Percentiles rank a stretch among this genome's conserved stretches.
Conservation (phyloP, 208 protist genomes). For the Acanthamoeba healyi region DNA sequence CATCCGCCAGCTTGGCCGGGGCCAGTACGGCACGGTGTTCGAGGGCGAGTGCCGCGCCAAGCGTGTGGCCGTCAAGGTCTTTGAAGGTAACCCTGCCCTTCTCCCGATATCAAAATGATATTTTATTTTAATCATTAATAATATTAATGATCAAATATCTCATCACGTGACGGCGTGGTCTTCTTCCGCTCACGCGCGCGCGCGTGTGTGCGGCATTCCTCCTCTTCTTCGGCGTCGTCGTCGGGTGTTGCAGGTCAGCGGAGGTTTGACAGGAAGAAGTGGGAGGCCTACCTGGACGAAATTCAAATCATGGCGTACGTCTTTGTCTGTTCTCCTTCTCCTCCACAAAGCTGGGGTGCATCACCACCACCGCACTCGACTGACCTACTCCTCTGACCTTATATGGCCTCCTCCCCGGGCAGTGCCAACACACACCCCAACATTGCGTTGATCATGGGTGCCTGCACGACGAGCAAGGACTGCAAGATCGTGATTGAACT, state of each 20-base stretch:
- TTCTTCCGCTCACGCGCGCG: no score
- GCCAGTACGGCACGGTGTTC: not conserved
- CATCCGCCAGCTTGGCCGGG: slow-evolving; percentile 13
- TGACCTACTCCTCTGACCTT: not conserved
- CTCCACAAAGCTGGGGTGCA: no score
- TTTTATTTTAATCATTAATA: no score
- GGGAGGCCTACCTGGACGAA: not conserved
- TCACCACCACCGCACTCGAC: no score
- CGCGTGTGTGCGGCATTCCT: no score
- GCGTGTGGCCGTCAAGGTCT: slow-evolving; percentile 5
- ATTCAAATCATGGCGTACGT: slow-evolving; percentile 59
- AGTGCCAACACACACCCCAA: slow-evolving; percentile 38
- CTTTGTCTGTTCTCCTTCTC: not conserved
- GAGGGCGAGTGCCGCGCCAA: slow-evolving; percentile 18
- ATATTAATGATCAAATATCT: no score
- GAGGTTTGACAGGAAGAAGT: not conserved
- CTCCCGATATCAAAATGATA: no score
- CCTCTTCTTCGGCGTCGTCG: no score
- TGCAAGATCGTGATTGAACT: slow-evolving; percentile 59
- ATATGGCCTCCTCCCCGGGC: not conserved
- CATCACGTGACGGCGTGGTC: no score
- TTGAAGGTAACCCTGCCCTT: not conserved
- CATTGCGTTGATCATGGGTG: slow-evolving; percentile 30
- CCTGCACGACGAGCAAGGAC: slow-evolving; percentile 17
- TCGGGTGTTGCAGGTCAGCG: not conserved